phyloP scores from a whole-genome alignment of 2,329 filamentous ascomycete genomes.

The Colletotrichum orbiculare region DNA sequence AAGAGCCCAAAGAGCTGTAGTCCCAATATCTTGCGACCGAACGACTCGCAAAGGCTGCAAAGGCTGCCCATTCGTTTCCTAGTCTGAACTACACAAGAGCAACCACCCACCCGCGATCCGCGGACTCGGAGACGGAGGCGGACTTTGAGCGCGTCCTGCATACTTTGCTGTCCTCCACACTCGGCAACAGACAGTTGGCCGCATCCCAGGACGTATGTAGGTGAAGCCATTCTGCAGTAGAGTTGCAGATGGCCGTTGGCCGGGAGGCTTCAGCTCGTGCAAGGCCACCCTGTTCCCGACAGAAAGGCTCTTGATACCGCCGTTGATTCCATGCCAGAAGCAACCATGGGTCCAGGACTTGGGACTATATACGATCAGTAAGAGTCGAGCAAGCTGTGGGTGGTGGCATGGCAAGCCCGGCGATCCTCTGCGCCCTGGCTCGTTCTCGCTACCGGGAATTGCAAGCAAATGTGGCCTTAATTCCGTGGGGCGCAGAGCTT shows the following conservation, averaged over 20 bases:
- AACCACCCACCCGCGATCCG: no score
- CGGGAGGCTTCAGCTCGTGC: no score
- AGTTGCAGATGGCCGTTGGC: no score
- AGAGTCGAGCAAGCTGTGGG: no score
- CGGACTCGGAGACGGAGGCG: neutral
- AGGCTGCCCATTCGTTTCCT: neutral
- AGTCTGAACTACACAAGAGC: neutral
- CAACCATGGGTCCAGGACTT: no score
- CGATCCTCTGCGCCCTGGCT: neutral
- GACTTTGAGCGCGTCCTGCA: neutral
- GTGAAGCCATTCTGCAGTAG: no score
- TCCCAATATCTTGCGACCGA: no score
- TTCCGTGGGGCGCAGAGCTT: neutral
- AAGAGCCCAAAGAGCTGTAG: neutral
- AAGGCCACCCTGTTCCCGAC: no score
- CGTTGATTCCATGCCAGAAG: no score
- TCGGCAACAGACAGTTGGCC: neutral
- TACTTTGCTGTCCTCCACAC: neutral
- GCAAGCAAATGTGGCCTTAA: neutral
- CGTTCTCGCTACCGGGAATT: constrained; percentile 5
- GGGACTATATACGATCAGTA: no score
- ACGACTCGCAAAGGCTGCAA: neutral
- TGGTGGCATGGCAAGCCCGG: no score
- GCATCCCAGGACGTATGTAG: neutral
- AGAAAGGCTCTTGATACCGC: no score